Evolutionary conservation across 164 flowering plant species (phyloP).

Genomic region (Berberis thunbergii): DNA sequence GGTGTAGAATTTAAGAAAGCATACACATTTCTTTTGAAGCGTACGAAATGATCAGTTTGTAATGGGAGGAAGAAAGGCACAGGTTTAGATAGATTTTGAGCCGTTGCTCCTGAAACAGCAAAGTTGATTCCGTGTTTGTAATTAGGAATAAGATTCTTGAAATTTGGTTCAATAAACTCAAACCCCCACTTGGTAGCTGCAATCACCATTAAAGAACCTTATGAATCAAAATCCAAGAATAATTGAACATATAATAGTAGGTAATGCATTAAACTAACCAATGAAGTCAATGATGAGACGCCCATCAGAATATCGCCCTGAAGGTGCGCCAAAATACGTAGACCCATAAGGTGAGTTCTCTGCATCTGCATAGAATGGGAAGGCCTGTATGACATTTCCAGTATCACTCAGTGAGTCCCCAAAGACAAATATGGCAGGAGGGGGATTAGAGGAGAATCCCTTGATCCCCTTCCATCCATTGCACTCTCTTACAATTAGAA

Average conservation of each 20-base stretch:
- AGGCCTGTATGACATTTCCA: slow-evolving; percentile 5
- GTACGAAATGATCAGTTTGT: slow-evolving; percentile 16
- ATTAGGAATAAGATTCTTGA: slow-evolving; percentile 14
- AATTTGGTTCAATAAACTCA: slow-evolving; percentile 15
- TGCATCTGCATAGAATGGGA: slow-evolving; percentile 4
- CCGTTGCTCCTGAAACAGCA: slow-evolving; percentile 18
- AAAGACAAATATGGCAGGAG: slow-evolving; percentile 8
- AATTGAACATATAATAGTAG: background rate
- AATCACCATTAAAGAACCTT: background rate
- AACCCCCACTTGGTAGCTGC: slow-evolving; percentile 20
- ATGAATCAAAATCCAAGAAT: background rate
- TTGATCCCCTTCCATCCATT: background rate
- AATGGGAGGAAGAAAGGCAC: slow-evolving; percentile 16
- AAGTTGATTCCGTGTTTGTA: slow-evolving; percentile 18
- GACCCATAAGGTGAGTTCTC: slow-evolving; percentile 11
- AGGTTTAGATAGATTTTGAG: slow-evolving; percentile 11
- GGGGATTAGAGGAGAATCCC: background rate
- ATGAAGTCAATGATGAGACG: slow-evolving; percentile 11
- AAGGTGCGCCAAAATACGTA: slow-evolving; percentile 5
- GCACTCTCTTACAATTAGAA: no score
- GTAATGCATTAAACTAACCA: slow-evolving; percentile 1
- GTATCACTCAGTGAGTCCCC: slow-evolving; percentile 13
- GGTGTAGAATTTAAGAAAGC: slow-evolving; percentile 2
- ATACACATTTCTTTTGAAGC: slow-evolving; percentile 15
- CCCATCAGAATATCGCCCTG: slow-evolving; percentile 9